A percentile compares a stretch with the other conserved stretches of the same genome.
These are phyloP conservation scores for Cephaloascus fragrans DNA, from an alignment of 805 yeast genomes.

Conservation along the genomic window DNA sequence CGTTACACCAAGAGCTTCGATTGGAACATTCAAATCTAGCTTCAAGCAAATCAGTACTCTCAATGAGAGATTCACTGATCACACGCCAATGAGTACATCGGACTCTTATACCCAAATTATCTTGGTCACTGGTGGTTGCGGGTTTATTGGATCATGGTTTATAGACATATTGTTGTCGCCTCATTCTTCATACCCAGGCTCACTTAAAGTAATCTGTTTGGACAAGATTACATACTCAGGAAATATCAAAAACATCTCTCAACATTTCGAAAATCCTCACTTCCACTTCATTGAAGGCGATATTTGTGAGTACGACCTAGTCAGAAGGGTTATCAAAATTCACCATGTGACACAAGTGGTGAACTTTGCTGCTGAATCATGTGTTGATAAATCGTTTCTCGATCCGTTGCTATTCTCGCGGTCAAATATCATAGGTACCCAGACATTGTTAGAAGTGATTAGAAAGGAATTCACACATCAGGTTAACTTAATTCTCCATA, in stretches of 20 bases:
- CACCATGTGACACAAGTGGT: conserved; percentile 23
- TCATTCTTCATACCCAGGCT: conserved; percentile 15
- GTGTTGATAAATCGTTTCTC: conserved; percentile 41
- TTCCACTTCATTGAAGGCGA: background rate
- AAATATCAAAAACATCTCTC: conserved; percentile 13
- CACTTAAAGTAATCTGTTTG: conserved; percentile 26
- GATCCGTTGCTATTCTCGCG: conserved; percentile 31
- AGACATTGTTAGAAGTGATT: conserved; percentile 32
- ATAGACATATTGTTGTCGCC: conserved; percentile 20
- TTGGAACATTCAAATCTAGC: background rate
- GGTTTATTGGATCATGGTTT: conserved; percentile 45
- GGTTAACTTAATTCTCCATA: conserved; percentile 23
- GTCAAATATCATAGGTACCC: conserved; percentile 38
- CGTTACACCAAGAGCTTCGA: no score
- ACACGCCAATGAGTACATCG: no score
- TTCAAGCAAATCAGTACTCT: no score
- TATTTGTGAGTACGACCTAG: conserved; percentile 1
- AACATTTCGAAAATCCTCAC: conserved; percentile 13
- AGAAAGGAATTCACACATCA: conserved; percentile 10
- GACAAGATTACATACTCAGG: conserved; percentile 40
- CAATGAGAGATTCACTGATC: no score
- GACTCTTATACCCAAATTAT: conserved; percentile 7
- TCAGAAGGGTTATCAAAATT: conserved; percentile 7
- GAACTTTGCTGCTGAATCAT: conserved; percentile 46
- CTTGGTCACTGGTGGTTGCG: conserved; percentile 48